Evolutionary conservation across 768 basidiomycete genomes (phyloP).

Genomic region (Calvatia gigantea): DNA sequence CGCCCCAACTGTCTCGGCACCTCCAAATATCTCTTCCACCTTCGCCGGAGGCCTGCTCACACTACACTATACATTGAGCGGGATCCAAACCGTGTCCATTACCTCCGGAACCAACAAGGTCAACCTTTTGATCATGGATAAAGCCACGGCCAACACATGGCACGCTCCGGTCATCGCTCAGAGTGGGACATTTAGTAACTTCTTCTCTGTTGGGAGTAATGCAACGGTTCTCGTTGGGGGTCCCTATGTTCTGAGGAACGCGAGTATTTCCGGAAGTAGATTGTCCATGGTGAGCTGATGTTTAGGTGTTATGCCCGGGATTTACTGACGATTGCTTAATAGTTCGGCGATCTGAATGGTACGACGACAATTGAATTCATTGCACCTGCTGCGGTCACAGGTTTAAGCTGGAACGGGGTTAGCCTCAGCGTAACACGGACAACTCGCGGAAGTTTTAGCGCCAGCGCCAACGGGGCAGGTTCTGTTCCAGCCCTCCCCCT

Average conservation of each 20-base stretch:
- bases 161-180: slow-evolving; percentile 66
- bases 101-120: slow-evolving; percentile 28
- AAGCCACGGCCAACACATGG: slow-evolving; percentile 63
- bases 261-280: slow-evolving; percentile 41
- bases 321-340: not conserved
- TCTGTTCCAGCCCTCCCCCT: slow-evolving; percentile 27
- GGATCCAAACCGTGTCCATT: slow-evolving; percentile 25
- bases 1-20: slow-evolving; percentile 22
- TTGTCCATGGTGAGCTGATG: slow-evolving; percentile 42
- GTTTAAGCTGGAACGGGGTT: slow-evolving; percentile 39
- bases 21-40: slow-evolving; percentile 27
- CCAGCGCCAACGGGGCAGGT: slow-evolving; percentile 16
- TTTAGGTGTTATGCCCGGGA: not conserved
- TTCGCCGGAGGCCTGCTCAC: slow-evolving; percentile 35
- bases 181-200: slow-evolving; percentile 47
- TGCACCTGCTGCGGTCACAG: slow-evolving; percentile 32
- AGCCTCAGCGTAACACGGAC: slow-evolving; percentile 22
- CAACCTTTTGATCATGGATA: slow-evolving; percentile 61
- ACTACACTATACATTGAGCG: slow-evolving; percentile 40
- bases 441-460: slow-evolving; percentile 27
- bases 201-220: slow-evolving; percentile 75
- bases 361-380: slow-evolving; percentile 42
- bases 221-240: slow-evolving; percentile 63
- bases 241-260: slow-evolving; percentile 60
- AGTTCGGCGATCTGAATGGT: slow-evolving; percentile 49